A percentile compares a stretch with the other conserved stretches of the same genome.
phyloP scores from a whole-genome alignment of 768 basidiomycete genomes.

The Mycena capillaripes region DNA sequence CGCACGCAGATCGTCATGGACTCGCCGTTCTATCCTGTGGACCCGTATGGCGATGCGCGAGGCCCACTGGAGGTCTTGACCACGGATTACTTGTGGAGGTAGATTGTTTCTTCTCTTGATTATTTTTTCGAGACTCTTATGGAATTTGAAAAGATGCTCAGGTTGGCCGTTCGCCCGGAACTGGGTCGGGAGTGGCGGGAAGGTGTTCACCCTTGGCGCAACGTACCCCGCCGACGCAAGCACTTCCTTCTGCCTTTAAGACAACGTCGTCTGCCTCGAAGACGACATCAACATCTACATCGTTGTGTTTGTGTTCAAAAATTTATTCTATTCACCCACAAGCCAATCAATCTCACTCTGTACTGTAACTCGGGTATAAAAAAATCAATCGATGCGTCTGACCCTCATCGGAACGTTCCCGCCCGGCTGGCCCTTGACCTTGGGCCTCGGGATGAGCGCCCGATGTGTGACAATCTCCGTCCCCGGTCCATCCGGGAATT shows the following conservation, averaged over 20 bases:
- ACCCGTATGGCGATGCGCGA: slow-evolving; percentile 56
- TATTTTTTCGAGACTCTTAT: neutral
- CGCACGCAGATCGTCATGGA: slow-evolving; percentile 59
- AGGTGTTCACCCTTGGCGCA: slow-evolving; percentile 73
- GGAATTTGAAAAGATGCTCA: slow-evolving; percentile 60
- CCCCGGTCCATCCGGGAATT: no score
- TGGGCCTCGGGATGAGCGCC: no score
- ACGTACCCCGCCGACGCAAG: slow-evolving; percentile 75
- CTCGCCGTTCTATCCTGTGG: slow-evolving; percentile 60
- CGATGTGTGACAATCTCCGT: no score
- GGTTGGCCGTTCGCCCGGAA: slow-evolving; percentile 78
- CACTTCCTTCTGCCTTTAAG: slow-evolving; percentile 66
- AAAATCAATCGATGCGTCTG: no score
- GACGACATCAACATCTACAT: slow-evolving; percentile 89
- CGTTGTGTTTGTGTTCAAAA: slow-evolving; percentile 52
- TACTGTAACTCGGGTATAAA: no score
- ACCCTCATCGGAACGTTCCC: no score
- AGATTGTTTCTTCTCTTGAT: no score
- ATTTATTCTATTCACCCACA: no score
- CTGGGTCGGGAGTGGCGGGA: slow-evolving; percentile 75
- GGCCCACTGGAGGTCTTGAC: slow-evolving; percentile 68
- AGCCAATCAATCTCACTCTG: no score
- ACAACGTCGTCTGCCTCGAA: slow-evolving; percentile 78
- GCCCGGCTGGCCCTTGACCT: no score
- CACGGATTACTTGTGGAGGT: slow-evolving; percentile 77